These are phyloP conservation scores for Suillus spraguei DNA, from an alignment of 768 basidiomycete genomes.

Conservation along the genomic window DNA sequence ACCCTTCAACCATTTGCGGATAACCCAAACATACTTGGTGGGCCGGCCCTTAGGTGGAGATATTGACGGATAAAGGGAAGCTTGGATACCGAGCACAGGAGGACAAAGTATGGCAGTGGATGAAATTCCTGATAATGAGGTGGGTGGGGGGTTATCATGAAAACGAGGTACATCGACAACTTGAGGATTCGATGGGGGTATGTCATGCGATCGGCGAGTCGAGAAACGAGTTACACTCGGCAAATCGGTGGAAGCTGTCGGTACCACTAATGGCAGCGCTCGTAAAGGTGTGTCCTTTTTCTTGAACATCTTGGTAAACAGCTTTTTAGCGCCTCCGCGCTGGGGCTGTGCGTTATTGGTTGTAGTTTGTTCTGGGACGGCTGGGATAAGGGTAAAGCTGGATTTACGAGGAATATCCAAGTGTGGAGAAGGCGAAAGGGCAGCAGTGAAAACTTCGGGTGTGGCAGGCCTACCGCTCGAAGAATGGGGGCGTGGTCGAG, in stretches of 20 bases:
- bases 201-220: conserved; percentile 22
- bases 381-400: conserved; percentile 19
- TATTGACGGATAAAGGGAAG: conserved; percentile 56
- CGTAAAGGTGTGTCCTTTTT: conserved; percentile 41
- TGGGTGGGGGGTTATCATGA: conserved; percentile 19
- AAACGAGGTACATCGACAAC: conserved; percentile 14
- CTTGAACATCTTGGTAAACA: conserved; percentile 77
- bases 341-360: conserved; percentile 25
- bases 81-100: conserved; percentile 68
- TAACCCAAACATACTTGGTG: conserved; percentile 71
- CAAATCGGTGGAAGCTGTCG: conserved; percentile 30
- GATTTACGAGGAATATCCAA: conserved; percentile 11
- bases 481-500: conserved; percentile 4
- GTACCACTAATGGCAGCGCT: conserved; percentile 24
- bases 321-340: conserved; percentile 50
- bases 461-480: conserved; percentile 18
- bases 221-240: not conserved
- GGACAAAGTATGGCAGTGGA: conserved; percentile 36
- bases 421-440: conserved; percentile 3
- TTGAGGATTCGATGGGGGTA: conserved; percentile 11
- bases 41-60: conserved; percentile 41
- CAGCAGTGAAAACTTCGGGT: conserved; percentile 12
- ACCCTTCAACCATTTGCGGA: conserved; percentile 75
- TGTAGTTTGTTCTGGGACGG: conserved; percentile 18
- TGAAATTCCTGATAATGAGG: conserved; percentile 15